Conservation (phyloP, 2,329 filamentous ascomycete species). For the Aspergillus sergii region DNA sequence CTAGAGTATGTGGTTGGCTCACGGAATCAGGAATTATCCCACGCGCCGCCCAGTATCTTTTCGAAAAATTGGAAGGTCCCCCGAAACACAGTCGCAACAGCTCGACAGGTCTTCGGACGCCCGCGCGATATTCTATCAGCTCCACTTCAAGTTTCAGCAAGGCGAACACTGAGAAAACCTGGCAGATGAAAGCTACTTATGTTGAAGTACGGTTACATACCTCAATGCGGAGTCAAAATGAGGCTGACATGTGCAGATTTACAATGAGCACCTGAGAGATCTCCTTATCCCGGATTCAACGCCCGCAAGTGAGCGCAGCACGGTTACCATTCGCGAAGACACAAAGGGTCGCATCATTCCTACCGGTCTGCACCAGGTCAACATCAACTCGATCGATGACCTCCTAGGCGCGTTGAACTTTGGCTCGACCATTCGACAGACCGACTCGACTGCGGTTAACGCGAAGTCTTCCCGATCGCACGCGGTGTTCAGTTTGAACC, state of each 20-base stretch:
- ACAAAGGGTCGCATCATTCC: slow-evolving; percentile 91
- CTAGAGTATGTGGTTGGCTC: slow-evolving; percentile 2
- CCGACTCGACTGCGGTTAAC: slow-evolving; percentile 95
- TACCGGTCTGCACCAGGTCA: slow-evolving; percentile 83
- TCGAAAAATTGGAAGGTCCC: slow-evolving; percentile 76
- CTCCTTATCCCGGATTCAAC: slow-evolving; percentile 77
- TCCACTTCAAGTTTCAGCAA: slow-evolving; percentile 52
- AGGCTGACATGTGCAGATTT: slow-evolving; percentile 64
- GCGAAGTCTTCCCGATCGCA: slow-evolving; percentile 97
- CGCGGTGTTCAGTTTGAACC: slow-evolving; percentile 92
- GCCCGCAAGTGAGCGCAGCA: slow-evolving; percentile 68
- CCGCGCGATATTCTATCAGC: slow-evolving; percentile 72
- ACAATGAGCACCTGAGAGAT: slow-evolving; percentile 94
- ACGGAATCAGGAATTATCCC: slow-evolving; percentile 81
- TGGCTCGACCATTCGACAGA: slow-evolving; percentile 92
- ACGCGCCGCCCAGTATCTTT: slow-evolving; percentile 80
- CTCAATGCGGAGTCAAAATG: not conserved
- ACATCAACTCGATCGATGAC: slow-evolving; percentile 90
- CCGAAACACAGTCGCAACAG: slow-evolving; percentile 61
- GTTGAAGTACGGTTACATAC: slow-evolving; percentile 58
- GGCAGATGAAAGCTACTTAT: slow-evolving; percentile 92
- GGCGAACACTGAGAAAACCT: slow-evolving; percentile 67
- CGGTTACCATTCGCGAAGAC: slow-evolving; percentile 92
- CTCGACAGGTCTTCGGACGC: slow-evolving; percentile 77
- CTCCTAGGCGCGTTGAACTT: slow-evolving; percentile 86